A percentile compares a stretch with the other conserved stretches of the same genome.
phyloP scores from a whole-genome alignment of 2,329 filamentous ascomycete species.

The Juglanconis sp. region DNA sequence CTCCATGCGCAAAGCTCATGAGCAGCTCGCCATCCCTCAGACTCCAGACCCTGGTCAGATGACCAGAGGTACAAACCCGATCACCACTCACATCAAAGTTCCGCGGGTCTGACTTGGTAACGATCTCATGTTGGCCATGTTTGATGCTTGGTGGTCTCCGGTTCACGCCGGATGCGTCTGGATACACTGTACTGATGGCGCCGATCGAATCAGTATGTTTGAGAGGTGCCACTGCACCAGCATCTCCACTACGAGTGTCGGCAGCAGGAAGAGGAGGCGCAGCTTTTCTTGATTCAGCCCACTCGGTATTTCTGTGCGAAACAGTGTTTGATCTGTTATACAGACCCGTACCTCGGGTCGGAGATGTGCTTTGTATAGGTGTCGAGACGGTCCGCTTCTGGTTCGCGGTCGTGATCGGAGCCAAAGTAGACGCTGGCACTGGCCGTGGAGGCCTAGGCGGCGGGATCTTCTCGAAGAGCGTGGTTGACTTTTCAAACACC shows the following conservation, averaged over 20 bases:
- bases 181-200: constrained; percentile 63
- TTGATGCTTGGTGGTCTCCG: constrained; percentile 75
- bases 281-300: constrained; percentile 34
- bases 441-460: constrained; percentile 44
- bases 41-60: constrained; percentile 86
- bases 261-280: neutral
- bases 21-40: constrained; percentile 76
- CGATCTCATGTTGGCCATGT: constrained; percentile 70
- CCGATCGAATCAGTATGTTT: constrained; percentile 37
- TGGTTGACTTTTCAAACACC: constrained; percentile 29
- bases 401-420: constrained; percentile 13
- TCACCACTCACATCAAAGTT: constrained; percentile 86
- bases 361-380: constrained; percentile 40
- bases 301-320: constrained; percentile 37
- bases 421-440: constrained; percentile 14
- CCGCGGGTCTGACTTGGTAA: constrained; percentile 81
- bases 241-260: constrained; percentile 7
- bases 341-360: constrained; percentile 36
- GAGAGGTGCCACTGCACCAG: constrained; percentile 8
- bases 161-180: constrained; percentile 81
- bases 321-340: constrained; percentile 51
- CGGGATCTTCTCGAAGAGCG: constrained; percentile 31
- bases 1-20: constrained; percentile 78
- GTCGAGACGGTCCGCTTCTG: constrained; percentile 45
- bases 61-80: constrained; percentile 80